Evolutionary conservation across 306 rosid species (phyloP), one percentile per base, ranked within the genome.

Genomic region (Inga laurina): DNA sequence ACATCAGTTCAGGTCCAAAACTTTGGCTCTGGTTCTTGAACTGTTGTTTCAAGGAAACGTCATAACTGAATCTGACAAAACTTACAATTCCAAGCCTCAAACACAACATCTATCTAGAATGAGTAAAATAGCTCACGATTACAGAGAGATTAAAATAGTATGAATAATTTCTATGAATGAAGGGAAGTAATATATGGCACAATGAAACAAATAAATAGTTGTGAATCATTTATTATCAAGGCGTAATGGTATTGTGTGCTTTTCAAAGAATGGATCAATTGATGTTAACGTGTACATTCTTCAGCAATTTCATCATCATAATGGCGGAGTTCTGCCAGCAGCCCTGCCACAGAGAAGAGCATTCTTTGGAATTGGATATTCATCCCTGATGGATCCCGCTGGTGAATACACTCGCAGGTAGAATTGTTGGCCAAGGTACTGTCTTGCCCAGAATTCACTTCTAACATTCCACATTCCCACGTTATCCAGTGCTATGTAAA

Each of bases 391-490:
- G 0, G 99, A 92, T 74, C 48, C 83, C 68, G 83, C 98, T 0
- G 96, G 90, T 39, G 99, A 86, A 77, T 92, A 93, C 9, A 96
- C 99, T 76, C 99, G 75, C n/a, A 96, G 56, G 81, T 96, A 93
- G 77, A 96, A 93, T 16, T 96, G 99, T 74, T 96, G 93, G 30
- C 99, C 99, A 12, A 96, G 96, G 81, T 96, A 96, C 11, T 91
- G 99, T 83, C 99, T 49, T 41, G 91, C 90, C 99, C 98, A 95
- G 70, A 90, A 92, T 90, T 93, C 97, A 79, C 87, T 83, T 87
- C 98, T 91, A 15, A 95, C 30, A 8, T 95, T 95, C 99, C 99
- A 95, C 97, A 92, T 92, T 1, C 99, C 98, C 65, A 93, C 97
- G 32, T 95, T 95, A 75, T 95, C 98, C 44, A 95, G 84, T 67